phyloP scores from a whole-genome alignment of 306 rosid species.

The Dalbergia cultrata region DNA sequence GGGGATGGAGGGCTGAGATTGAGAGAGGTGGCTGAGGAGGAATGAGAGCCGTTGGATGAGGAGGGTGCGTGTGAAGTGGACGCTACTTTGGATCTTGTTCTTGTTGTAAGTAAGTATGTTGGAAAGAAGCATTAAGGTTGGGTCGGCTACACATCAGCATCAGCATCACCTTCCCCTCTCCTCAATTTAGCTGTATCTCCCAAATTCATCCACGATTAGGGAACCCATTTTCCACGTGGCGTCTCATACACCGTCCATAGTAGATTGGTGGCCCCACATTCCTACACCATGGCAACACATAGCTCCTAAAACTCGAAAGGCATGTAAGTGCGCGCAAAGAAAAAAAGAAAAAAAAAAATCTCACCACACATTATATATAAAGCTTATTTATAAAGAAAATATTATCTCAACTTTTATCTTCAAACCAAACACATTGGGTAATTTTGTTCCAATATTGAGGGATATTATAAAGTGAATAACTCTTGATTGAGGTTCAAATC shows the following conservation, averaged over 20 bases:
- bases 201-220: slow-evolving; percentile 47
- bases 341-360: too few relatives aligned
- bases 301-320: neutral
- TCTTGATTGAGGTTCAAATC: too few relatives aligned
- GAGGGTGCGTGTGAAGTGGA: slow-evolving; percentile 63
- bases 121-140: slow-evolving; percentile 61
- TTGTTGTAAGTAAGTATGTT: slow-evolving; percentile 55
- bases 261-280: slow-evolving; percentile 32
- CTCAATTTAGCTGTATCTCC: slow-evolving; percentile 43
- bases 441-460: too few relatives aligned
- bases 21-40: slow-evolving; percentile 60
- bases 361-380: too few relatives aligned
- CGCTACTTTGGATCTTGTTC: slow-evolving; percentile 87
- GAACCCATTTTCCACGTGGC: slow-evolving; percentile 53
- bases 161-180: neutral
- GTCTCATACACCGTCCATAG: neutral
- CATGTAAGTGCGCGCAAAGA: neutral
- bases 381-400: too few relatives aligned
- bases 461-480: too few relatives aligned
- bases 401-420: too few relatives aligned
- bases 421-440: too few relatives aligned
- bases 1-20: slow-evolving; percentile 61
- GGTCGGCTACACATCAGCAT: slow-evolving; percentile 73
- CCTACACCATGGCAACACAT: neutral
- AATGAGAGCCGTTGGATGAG: slow-evolving; percentile 55